These are phyloP conservation scores for Cardamine chenopodiifolia DNA, from an alignment of 345 rosid species.

Conservation along the genomic window DNA sequence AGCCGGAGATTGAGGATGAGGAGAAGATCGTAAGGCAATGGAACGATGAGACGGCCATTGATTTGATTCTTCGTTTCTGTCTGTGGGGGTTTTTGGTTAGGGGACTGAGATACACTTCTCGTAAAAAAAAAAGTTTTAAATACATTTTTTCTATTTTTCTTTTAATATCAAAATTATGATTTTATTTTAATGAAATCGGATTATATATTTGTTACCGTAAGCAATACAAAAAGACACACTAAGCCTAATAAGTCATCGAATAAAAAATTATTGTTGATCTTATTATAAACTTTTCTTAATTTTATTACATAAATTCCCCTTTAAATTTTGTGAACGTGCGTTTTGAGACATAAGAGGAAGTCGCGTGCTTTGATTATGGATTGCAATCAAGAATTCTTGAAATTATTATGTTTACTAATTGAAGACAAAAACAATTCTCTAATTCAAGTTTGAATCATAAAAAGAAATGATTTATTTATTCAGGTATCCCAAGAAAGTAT, in stretches of 20 bases:
- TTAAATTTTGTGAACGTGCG: slow-evolving; percentile 35
- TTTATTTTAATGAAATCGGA: too few relatives aligned
- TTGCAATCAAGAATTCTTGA: neutral
- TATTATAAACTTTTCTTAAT: neutral
- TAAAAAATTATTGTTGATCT: neutral
- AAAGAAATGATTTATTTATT: slow-evolving; percentile 6
- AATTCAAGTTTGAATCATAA: too few relatives aligned
- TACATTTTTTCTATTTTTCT: too few relatives aligned
- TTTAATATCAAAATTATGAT: too few relatives aligned
- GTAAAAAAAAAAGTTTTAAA: too few relatives aligned
- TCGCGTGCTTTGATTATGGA: slow-evolving; percentile 16
- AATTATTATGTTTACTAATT: neutral
- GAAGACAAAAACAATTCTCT: too few relatives aligned
- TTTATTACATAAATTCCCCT: slow-evolving; percentile 15
- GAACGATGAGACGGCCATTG: slow-evolving; percentile 61
- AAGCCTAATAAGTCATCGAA: neutral
- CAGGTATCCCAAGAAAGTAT: neutral
- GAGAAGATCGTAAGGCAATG: slow-evolving; percentile 41
- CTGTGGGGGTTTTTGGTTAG: too few relatives aligned
- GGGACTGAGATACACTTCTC: too few relatives aligned
- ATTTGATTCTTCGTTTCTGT: neutral
- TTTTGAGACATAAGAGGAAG: slow-evolving; percentile 35
- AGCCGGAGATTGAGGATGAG: slow-evolving; percentile 44
- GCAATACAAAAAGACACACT: neutral
- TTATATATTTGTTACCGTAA: too few relatives aligned